phyloP scores from a whole-genome alignment of 1,284 basidiomycete species.

The Ustilago shanxiensis region DNA sequence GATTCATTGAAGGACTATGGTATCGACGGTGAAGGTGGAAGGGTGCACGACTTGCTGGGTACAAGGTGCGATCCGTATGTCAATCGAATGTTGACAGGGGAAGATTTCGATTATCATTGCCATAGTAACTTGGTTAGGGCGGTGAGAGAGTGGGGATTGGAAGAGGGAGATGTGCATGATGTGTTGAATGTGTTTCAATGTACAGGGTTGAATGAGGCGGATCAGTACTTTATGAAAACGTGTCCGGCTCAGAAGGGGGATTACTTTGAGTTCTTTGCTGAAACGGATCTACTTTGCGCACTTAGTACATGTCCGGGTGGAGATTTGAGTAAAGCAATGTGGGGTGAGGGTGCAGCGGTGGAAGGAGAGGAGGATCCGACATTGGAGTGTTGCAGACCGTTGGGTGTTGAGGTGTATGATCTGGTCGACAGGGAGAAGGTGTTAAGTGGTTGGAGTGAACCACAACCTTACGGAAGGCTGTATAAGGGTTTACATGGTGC shows the following conservation, averaged over 20 bases:
- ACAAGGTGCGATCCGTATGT: constrained; percentile 42
- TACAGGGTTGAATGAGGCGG: constrained; percentile 31
- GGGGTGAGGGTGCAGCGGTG: constrained; percentile 23
- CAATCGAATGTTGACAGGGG: constrained; percentile 33
- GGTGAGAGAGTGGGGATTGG: constrained; percentile 24
- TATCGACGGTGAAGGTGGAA: constrained; percentile 27
- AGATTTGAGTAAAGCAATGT: constrained; percentile 38
- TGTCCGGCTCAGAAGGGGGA: constrained; percentile 39
- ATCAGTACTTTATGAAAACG: constrained; percentile 48
- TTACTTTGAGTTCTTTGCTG: constrained; percentile 38
- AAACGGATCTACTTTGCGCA: constrained; percentile 34
- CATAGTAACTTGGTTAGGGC: constrained; percentile 33
- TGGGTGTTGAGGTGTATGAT: constrained; percentile 41
- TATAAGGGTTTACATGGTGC: constrained; percentile 22
- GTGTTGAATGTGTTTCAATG: constrained; percentile 44
- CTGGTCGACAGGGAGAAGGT: constrained; percentile 10
- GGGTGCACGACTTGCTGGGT: constrained; percentile 35
- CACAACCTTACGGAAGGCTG: constrained; percentile 15
- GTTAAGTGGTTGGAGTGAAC: constrained; percentile 5
- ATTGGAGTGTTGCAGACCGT: constrained; percentile 38
- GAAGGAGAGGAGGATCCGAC: constrained; percentile 26
- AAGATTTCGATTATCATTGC: constrained; percentile 43
- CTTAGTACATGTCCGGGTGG: constrained; percentile 39
- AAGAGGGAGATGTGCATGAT: constrained; percentile 35
- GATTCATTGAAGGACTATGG: constrained; percentile 28